A percentile compares a stretch with the other conserved stretches of the same genome.
phyloP scores from a whole-genome alignment of 805 yeast genomes.

The Zygoascus tannicola region DNA sequence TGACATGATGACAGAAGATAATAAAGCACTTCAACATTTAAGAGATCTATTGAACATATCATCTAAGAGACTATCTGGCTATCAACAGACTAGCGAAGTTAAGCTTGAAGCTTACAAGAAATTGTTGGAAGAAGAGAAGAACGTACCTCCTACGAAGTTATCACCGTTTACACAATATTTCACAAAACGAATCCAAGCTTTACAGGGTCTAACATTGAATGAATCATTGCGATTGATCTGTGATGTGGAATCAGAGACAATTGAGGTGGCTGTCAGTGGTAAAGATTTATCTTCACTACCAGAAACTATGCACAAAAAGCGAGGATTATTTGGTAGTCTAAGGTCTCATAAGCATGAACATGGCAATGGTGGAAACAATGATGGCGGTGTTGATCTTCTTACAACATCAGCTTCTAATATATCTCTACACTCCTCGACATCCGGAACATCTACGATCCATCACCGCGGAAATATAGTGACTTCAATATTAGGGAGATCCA shows the following conservation, averaged over 20 bases:
- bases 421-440: not conserved
- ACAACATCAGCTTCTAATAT: slow-evolving; percentile 3
- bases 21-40: slow-evolving; percentile 24
- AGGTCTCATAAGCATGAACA: slow-evolving; percentile 15
- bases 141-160: slow-evolving; percentile 12
- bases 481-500: slow-evolving; percentile 11
- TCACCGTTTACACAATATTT: slow-evolving; percentile 35
- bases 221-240: slow-evolving; percentile 66
- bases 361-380: slow-evolving; percentile 1
- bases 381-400: slow-evolving; percentile 4
- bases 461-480: slow-evolving; percentile 9
- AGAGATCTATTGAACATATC: slow-evolving; percentile 30
- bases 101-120: slow-evolving; percentile 15
- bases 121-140: slow-evolving; percentile 38
- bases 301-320: slow-evolving; percentile 40
- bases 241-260: slow-evolving; percentile 85
- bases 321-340: slow-evolving; percentile 46
- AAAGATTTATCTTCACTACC: slow-evolving; percentile 31
- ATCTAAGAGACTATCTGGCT: slow-evolving; percentile 19
- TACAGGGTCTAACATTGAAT: slow-evolving; percentile 57
- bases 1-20: slow-evolving; percentile 43
- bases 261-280: slow-evolving; percentile 75
- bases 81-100: slow-evolving; percentile 10
- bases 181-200: slow-evolving; percentile 33
- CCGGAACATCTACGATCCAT: slow-evolving; percentile 2